These are phyloP conservation scores for Rosa rugosa DNA, from an alignment of 306 rosid species.

Conservation along the genomic window DNA sequence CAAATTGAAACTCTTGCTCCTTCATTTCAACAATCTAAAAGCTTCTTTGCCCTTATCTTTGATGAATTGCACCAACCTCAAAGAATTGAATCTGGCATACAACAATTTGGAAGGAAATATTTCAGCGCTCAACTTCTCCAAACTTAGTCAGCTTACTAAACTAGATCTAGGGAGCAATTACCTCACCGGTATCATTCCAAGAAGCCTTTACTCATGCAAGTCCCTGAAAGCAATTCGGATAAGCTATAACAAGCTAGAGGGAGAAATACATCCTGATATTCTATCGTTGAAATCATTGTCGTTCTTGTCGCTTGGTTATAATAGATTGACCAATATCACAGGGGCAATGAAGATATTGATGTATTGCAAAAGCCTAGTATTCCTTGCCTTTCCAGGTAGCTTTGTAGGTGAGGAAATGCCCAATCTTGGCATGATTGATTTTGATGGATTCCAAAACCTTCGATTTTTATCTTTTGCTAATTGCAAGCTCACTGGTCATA, in stretches of 20 bases:
- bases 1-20: not conserved
- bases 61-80: not conserved
- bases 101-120: not conserved
- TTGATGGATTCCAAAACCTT: not conserved
- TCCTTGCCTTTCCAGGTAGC: not conserved
- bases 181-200: not conserved
- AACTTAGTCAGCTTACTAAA: not conserved
- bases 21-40: not conserved
- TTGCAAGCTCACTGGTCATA: not conserved
- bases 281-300: not conserved
- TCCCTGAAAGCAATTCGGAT: not conserved
- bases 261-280: not conserved
- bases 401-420: not conserved
- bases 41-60: not conserved
- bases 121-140: not conserved
- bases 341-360: not conserved
- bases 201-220: constrained; percentile 1
- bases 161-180: not conserved
- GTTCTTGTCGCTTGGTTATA: not conserved
- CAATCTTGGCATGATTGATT: not conserved
- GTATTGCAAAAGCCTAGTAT: not conserved
- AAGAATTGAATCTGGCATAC: not conserved
- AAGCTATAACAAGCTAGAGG: not conserved
- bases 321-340: not conserved
- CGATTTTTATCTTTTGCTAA: not conserved